A percentile compares a stretch with the other conserved stretches of the same genome.
phyloP scores from a whole-genome alignment of 1,284 basidiomycete species.

The Mycena sp. region DNA sequence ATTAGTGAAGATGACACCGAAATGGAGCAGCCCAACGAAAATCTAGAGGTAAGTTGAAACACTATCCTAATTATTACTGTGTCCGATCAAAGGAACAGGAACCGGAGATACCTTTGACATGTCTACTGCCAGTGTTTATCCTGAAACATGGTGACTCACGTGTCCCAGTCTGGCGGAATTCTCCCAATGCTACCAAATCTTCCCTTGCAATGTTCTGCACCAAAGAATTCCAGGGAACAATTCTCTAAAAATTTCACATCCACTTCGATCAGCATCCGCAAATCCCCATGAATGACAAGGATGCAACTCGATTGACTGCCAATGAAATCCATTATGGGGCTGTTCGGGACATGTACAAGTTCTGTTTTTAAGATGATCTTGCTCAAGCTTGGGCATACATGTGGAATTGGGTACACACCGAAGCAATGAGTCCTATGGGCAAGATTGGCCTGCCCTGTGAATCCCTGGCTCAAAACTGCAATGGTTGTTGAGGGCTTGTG shows the following conservation, averaged over 20 bases:
- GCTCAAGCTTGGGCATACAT: constrained; percentile 31
- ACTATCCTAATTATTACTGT: too few species aligned
- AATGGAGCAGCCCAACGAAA: too few species aligned
- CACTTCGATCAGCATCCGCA: constrained; percentile 19
- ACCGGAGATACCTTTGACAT: background rate
- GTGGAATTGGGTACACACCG: constrained; percentile 32
- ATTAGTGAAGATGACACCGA: background rate
- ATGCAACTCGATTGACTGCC: background rate
- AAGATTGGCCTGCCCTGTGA: constrained; percentile 3
- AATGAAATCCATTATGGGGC: constrained; percentile 17
- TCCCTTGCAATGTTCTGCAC: constrained; percentile 3
- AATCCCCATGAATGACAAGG: constrained; percentile 15
- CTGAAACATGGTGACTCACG: constrained; percentile 11
- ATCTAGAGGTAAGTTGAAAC: too few species aligned
- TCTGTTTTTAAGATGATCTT: constrained; percentile 21
- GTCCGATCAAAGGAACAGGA: too few species aligned
- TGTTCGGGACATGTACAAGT: constrained; percentile 19
- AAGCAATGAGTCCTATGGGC: constrained; percentile 29
- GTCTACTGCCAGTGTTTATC: constrained; percentile 17
- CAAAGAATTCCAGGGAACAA: background rate
- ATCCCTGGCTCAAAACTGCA: constrained; percentile 26
- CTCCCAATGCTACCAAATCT: background rate
- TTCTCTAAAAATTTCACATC: constrained; percentile 11
- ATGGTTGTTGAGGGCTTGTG: constrained; percentile 33
- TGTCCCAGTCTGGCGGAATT: constrained; percentile 13